Base-by-base conservation (phyloP, 2,329 filamentous ascomycete genomes). In the Knoxdaviesia proteae region DNA sequence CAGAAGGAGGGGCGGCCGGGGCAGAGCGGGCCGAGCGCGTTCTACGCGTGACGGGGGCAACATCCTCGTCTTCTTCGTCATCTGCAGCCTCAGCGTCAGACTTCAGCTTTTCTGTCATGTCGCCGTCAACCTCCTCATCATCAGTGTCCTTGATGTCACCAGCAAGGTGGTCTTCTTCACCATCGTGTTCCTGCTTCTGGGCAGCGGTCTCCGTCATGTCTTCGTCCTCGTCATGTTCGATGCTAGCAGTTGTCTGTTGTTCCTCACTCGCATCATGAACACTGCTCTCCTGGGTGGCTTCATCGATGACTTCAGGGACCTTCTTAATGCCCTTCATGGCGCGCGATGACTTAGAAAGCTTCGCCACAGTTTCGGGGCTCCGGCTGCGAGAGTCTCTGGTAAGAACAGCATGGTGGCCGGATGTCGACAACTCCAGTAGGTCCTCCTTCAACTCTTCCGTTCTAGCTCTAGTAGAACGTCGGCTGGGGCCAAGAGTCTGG, bases 341-440 rank as follows among this genome's bases (percentile, higher is more conserved):
- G 37, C 71, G 65, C 1, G 67, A 67, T 5, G 64, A 56, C 46
- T 69, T 59, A 3, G 56, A 20, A 20, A 20, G 20, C 20, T 20
- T 20, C 9, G 57, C 52, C 11, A 61, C 52, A 3, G 64, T 53
- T 47, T 78, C 73, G 0, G 74, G 73, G 46, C 69, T 75, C 49
- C 60, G 64, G 49, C 70, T 76, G 43, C 61, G 61, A 32, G 69
- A 70, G 37, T 66, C 65, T 11, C 59, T 59, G 36, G 68, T 61
- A 2, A 61, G 53, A 36, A 62, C 61, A 20, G 64, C 66, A 48
- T 78, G 73, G 44, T 62, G 66, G n/a, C 74, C 74, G 6, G 74
- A 77, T 49, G 63, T 69, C 5, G 73, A 69, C 9, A 78, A 58
- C 50, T 77, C 71, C 5, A 75, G 54, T 6, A 75, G 63, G 5